Evolutionary conservation across 305 asterid genomes (phyloP), one percentile per base, ranked within the genome.

Genomic region (Lippia alba): DNA sequence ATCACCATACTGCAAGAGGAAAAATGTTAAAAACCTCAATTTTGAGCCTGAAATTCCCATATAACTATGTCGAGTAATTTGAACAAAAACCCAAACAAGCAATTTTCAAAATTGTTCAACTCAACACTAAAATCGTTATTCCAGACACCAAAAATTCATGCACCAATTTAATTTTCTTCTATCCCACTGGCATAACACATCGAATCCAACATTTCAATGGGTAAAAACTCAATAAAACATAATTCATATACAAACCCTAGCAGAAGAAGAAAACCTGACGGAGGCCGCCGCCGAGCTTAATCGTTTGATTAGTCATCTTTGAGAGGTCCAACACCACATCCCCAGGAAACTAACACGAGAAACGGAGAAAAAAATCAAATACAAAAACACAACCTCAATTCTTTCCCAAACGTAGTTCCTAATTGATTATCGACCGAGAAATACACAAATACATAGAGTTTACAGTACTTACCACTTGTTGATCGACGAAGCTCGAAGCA

Each of bases 221-320:
- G 3, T 3, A 64, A 53, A 20, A 18, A 8, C n/a, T 10, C 14
- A 36, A 33, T 17, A 49, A 19, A 14, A 39, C 3, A 56, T 4
- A 20, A 51, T 16, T 10, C 8, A 44, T 5, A 50, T 15, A 61
- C 32, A n/a, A 8, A 74, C 70, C 75, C 76, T 56, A 77, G 48
- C 9, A 12, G 62, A 74, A 67, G 71, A 63, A 58, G 50, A 40
- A 75, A 80, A 94, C 97, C 97, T 94, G 99, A 58, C 83, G 90
- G 71, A 94, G 95, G 77, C 97, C 97, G 45, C 95, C 80, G 61
- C 97, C 97, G 11, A 94, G 93, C 91, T 91, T 94, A 74, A 94
- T 78, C 9, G 92, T 89, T 77, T 89, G 97, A 74, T 86, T 81
- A 60, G 84, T 48, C 93, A 88, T 76, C 12, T 76, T 62, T 18